Percentiles rank a stretch among this genome's conserved stretches.
Conservation (phyloP, 2,329 filamentous ascomycete genomes). For the Lecanicillium sp. region DNA sequence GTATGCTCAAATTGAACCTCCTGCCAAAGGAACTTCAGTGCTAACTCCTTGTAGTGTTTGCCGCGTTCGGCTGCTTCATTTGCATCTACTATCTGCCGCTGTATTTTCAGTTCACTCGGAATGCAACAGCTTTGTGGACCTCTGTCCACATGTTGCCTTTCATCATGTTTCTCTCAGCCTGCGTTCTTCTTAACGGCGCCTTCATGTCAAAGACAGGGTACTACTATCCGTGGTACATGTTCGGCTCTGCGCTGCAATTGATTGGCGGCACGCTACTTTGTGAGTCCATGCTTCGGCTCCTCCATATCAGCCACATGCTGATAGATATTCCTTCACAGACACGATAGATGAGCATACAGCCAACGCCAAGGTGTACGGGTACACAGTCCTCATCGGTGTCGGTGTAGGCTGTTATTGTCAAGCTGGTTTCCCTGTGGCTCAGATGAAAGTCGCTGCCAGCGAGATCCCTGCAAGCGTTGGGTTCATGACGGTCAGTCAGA, state of each 20-base stretch:
- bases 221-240: slow-evolving; percentile 31
- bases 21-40: too few species aligned
- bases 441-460: slow-evolving; percentile 19
- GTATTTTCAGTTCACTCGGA: slow-evolving; percentile 39
- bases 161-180: slow-evolving; percentile 26
- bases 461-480: slow-evolving; percentile 24
- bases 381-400: slow-evolving; percentile 29
- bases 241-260: slow-evolving; percentile 23
- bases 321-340: too few species aligned
- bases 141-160: slow-evolving; percentile 33
- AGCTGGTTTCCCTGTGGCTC: slow-evolving; percentile 25
- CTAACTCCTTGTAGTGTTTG: slow-evolving; percentile 1
- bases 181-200: slow-evolving; percentile 26
- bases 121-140: slow-evolving; percentile 29
- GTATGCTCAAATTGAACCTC: slow-evolving; percentile 7
- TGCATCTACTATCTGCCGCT: slow-evolving; percentile 41
- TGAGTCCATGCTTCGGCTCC: slow-evolving; percentile 5
- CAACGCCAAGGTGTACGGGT: slow-evolving; percentile 22
- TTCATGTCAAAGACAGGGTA: slow-evolving; percentile 26
- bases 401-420: slow-evolving; percentile 28
- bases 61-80: slow-evolving; percentile 17
- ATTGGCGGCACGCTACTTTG: slow-evolving; percentile 26
- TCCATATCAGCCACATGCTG: too few species aligned
- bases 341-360: slow-evolving; percentile 16
- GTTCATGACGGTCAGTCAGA: slow-evolving; percentile 20